A percentile compares a stretch with the other conserved stretches of the same genome.
Evolutionary conservation across 2,329 filamentous ascomycete species (phyloP).

Genomic region (Sordariomycetes sp.): DNA sequence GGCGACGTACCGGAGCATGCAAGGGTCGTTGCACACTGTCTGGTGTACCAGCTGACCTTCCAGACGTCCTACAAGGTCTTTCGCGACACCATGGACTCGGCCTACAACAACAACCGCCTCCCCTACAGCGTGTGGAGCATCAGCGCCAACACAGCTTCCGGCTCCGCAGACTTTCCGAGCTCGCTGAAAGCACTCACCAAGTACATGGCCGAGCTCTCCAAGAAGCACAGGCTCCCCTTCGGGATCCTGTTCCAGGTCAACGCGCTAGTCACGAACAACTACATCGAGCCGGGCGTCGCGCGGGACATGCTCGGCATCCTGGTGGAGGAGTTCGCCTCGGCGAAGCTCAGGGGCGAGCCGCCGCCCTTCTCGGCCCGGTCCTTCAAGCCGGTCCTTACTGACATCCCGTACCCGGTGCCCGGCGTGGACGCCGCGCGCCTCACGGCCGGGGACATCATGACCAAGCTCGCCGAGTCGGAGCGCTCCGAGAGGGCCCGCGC

Average conservation of each 20-base stretch:
- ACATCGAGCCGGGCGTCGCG: conserved; percentile 45
- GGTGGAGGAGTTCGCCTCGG: conserved; percentile 15
- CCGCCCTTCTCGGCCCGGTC: conserved; percentile 38
- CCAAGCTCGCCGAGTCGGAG: conserved; percentile 28
- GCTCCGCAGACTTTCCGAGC: conserved; percentile 3
- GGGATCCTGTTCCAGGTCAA: conserved; percentile 51
- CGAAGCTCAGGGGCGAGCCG: conserved; percentile 8
- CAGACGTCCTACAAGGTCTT: neutral
- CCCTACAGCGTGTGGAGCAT: neutral
- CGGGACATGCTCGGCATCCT: conserved; percentile 33
- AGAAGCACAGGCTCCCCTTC: conserved; percentile 32
- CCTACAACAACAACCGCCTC: neutral
- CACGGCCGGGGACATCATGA: conserved; percentile 26
- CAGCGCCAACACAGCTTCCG: neutral
- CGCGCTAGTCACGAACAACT: conserved; percentile 51
- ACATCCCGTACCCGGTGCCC: conserved; percentile 44
- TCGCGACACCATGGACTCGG: conserved; percentile 1
- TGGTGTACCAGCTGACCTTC: neutral
- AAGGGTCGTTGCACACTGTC: neutral
- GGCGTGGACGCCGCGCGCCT: conserved; percentile 31
- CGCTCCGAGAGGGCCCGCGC: conserved; percentile 17
- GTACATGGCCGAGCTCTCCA: conserved; percentile 20
- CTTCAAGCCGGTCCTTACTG: conserved; percentile 38
- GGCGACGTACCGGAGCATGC: conserved; percentile 1
- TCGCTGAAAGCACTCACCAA: conserved; percentile 10